These are phyloP conservation scores for Hyphopichia wangnamkhiaoensis DNA, from an alignment of 1,139 yeast species.

Conservation along the genomic window DNA sequence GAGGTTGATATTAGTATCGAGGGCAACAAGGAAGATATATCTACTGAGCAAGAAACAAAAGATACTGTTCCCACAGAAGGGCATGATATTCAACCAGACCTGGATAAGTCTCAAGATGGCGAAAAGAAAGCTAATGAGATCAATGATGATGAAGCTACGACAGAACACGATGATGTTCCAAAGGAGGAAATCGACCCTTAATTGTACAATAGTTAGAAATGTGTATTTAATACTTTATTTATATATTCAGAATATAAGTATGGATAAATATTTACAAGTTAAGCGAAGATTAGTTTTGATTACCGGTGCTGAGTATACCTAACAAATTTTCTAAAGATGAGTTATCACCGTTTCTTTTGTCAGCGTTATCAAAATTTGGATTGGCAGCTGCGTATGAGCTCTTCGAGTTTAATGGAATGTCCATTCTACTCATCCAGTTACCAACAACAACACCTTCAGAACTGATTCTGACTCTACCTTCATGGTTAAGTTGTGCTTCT, in stretches of 20 bases:
- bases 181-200: background rate
- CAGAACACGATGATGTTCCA: background rate
- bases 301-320: background rate
- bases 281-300: background rate
- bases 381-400: slow-evolving; percentile 30
- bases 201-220: background rate
- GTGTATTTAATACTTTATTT: background rate
- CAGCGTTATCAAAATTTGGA: slow-evolving; percentile 33
- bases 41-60: no score
- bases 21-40: no score
- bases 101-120: background rate
- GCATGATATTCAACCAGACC: no score
- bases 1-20: background rate
- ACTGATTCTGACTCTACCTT: slow-evolving; percentile 39
- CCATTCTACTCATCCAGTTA: slow-evolving; percentile 37
- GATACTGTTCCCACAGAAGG: no score
- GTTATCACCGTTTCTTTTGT: slow-evolving; percentile 38
- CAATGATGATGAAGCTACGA: background rate
- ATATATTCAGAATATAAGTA: background rate
- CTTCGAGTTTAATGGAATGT: slow-evolving; percentile 17
- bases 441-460: slow-evolving; percentile 47
- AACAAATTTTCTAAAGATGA: slow-evolving; percentile 32
- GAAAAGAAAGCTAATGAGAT: background rate
- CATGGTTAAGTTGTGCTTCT: slow-evolving; percentile 39
- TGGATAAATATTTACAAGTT: slow-evolving; percentile 4